These are phyloP conservation scores for Candida ficus DNA, from an alignment of 805 yeast species.

Conservation along the genomic window DNA sequence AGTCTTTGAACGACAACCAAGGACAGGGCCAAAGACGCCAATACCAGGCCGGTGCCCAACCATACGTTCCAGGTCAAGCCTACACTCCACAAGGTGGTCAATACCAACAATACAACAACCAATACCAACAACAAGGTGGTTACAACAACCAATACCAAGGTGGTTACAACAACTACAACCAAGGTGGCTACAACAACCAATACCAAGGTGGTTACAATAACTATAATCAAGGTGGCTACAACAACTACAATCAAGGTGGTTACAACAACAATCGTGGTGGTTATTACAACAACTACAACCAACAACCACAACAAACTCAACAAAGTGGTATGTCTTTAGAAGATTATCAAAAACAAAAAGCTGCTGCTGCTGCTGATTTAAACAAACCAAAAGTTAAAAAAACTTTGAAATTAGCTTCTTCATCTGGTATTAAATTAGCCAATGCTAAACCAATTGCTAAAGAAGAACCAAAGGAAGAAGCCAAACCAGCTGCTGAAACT, in stretches of 20 bases:
- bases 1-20: slow-evolving; percentile 23
- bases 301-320: slow-evolving; percentile 25
- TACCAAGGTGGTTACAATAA: slow-evolving; percentile 16
- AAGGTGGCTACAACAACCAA: slow-evolving; percentile 19
- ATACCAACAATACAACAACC: slow-evolving; percentile 19
- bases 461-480: slow-evolving; percentile 18
- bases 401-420: slow-evolving; percentile 60
- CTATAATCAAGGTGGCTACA: slow-evolving; percentile 11
- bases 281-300: slow-evolving; percentile 18
- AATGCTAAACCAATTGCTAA: slow-evolving; percentile 34
- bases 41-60: slow-evolving; percentile 43
- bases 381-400: slow-evolving; percentile 54
- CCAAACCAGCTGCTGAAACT: background rate
- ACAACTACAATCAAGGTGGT: slow-evolving; percentile 9
- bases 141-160: slow-evolving; percentile 13
- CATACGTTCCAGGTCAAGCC: slow-evolving; percentile 35
- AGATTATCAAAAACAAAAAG: slow-evolving; percentile 64
- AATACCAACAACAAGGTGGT: slow-evolving; percentile 19
- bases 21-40: slow-evolving; percentile 26
- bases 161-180: slow-evolving; percentile 6
- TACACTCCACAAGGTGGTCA: slow-evolving; percentile 22
- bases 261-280: slow-evolving; percentile 23
- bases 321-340: slow-evolving; percentile 69
- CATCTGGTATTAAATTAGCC: slow-evolving; percentile 60
- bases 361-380: slow-evolving; percentile 31